Evolutionary conservation across 2,329 filamentous ascomycete species (phyloP).

Genomic region (Hortaea sp.): DNA sequence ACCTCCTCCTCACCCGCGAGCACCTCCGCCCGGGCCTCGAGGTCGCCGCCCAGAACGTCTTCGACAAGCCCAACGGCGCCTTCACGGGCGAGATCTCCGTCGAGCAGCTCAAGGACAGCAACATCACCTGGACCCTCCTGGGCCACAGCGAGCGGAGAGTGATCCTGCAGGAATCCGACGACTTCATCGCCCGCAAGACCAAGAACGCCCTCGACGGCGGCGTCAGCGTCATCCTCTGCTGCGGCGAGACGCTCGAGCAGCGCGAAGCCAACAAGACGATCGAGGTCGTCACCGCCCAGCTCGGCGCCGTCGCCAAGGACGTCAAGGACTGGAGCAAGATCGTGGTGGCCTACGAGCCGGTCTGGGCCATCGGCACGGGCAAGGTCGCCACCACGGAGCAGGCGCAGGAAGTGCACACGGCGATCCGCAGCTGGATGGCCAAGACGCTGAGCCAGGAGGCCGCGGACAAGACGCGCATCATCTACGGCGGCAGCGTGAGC

Average conservation of each 20-base stretch:
- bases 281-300: constrained; percentile 73
- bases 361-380: constrained; percentile 90
- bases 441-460: constrained; percentile 66
- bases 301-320: constrained; percentile 70
- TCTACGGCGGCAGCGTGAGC: constrained; percentile 92
- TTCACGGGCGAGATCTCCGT: constrained; percentile 96
- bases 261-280: constrained; percentile 79
- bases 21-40: constrained; percentile 65
- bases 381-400: constrained; percentile 83
- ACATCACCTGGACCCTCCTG: constrained; percentile 81
- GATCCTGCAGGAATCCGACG: constrained; percentile 75
- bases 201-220: constrained; percentile 84
- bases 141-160: constrained; percentile 94
- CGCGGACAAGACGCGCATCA: constrained; percentile 78
- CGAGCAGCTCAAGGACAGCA: constrained; percentile 77
- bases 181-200: constrained; percentile 83
- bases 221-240: constrained; percentile 89
- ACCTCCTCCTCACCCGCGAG: constrained; percentile 79
- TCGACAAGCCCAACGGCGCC: constrained; percentile 77
- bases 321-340: constrained; percentile 84
- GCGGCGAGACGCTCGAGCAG: constrained; percentile 89
- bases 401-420: constrained; percentile 87
- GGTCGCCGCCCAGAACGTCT: constrained; percentile 94
- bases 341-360: constrained; percentile 96
- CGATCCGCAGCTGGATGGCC: constrained; percentile 77